Conservation (phyloP, 139 green algal species). For the Yamagishiella unicocca region DNA sequence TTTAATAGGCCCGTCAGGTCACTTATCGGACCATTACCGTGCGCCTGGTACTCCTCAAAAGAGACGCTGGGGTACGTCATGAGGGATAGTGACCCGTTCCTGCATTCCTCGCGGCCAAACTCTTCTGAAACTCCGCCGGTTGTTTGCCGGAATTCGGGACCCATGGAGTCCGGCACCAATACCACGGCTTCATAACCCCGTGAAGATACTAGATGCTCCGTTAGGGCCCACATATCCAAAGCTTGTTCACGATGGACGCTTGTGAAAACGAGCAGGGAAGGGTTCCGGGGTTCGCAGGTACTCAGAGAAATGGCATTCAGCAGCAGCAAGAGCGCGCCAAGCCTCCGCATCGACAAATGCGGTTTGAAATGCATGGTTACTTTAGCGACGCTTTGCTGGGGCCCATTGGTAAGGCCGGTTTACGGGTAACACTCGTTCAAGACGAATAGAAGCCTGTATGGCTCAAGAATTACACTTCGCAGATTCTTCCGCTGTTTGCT, state of each 20-base stretch:
- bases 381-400: too few species aligned
- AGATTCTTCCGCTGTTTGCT: too few species aligned
- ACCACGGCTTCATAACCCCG: not conserved
- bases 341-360: too few species aligned
- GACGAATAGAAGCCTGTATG: too few species aligned
- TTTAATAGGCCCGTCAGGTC: not conserved
- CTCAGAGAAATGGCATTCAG: not conserved
- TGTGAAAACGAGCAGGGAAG: not conserved
- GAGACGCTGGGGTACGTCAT: slow-evolving; percentile 1
- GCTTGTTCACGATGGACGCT: slow-evolving; percentile 23
- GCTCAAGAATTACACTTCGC: too few species aligned
- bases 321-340: not conserved
- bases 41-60: not conserved
- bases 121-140: too few species aligned
- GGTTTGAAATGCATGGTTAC: not conserved
- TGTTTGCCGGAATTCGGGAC: not conserved
- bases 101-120: slow-evolving; percentile 1
- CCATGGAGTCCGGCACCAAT: not conserved
- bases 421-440: too few species aligned
- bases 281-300: not conserved
- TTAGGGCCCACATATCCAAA: slow-evolving; percentile 9
- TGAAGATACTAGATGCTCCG: not conserved
- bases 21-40: not conserved
- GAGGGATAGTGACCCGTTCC: not conserved
- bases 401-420: too few species aligned